Evolutionary conservation across 331 rosid genomes (phyloP).

Genomic region (Erythrophleum ivorense): DNA sequence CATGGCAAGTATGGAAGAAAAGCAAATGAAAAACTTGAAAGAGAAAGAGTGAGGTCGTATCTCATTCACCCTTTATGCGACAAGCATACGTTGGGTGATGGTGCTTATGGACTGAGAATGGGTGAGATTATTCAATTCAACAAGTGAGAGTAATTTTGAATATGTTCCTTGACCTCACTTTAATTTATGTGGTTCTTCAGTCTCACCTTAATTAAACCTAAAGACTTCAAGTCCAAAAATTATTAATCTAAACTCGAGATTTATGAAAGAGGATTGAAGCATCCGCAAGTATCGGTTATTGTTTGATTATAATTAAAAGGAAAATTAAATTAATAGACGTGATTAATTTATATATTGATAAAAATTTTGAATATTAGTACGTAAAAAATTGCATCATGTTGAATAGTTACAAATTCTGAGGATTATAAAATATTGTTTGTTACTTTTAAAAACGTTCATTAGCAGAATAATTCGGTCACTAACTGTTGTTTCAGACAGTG

Average conservation of each 20-base stretch:
- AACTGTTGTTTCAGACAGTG: constrained; percentile 37
- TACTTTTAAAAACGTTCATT: constrained; percentile 22
- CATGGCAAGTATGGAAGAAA: constrained; percentile 10
- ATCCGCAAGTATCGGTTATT: no score
- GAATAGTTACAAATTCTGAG: neutral
- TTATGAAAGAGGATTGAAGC: no score
- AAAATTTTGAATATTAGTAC: no score
- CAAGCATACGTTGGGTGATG: constrained; percentile 60
- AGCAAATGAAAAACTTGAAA: constrained; percentile 35
- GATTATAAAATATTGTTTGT: neutral
- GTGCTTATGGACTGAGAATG: constrained; percentile 44
- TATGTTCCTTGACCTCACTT: constrained; percentile 28
- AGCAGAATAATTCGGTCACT: constrained; percentile 12
- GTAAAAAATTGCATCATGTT: no score
- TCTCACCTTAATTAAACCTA: no score
- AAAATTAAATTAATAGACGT: no score
- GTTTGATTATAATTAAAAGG: no score
- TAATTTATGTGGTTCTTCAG: no score
- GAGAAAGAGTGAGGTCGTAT: constrained; percentile 65
- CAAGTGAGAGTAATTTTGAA: constrained; percentile 55
- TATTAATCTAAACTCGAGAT: no score
- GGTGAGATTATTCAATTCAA: constrained; percentile 48
- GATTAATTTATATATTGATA: no score
- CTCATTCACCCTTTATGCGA: constrained; percentile 73
- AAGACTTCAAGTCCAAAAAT: no score